Base-by-base conservation (phyloP, 140 eudicot species). In the Cichorium intybus region DNA sequence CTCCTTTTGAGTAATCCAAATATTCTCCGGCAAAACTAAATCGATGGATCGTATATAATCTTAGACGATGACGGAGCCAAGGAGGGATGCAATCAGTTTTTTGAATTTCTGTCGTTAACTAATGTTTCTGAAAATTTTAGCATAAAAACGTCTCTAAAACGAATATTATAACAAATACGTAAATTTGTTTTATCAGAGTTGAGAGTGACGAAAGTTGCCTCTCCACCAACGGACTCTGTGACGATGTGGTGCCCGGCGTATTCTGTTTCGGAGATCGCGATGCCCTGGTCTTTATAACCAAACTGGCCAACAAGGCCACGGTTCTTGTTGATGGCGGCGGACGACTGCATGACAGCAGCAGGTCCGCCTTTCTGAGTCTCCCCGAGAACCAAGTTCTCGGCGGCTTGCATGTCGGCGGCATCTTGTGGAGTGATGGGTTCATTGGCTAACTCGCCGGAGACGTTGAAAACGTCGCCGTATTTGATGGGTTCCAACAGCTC, bases 321-420 rank as follows among this genome's bases (percentile, higher is more conserved):
- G 47, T 35, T 66, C 60, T 56, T 66, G 47, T 88, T 88, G 3
- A 69, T 45, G 3, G 75, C 69, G 18, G 93, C 93, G 0, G 94
- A 87, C 1, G 87, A 77, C 54, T 70, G 93, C 94, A 85, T 84
- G 64, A 78, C 64, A 6, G 93, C 75, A 0, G 96, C 94, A 0
- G 94, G 89, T 0, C 96, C 94, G 7, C 90, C 84, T 53, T 68
- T 80, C 4, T 62, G 64, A 18, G 72, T 78, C 47, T 60, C 52
- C 28, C 94, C 94, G 7, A 82, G 68, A 0, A 55, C 77, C 29
- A 55, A 17, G 50, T 56, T 82, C 59, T 88, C 96, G 12, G 96
- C 94, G 0, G 84, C 49, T 54, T 85, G 90, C 86, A 85, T 74
- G 62, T 81, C 56, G 62, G 90, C 82, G 4, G 97, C 88, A 66